phyloP scores from a whole-genome alignment of 192 early-diverging fungal species.

The Coemansia guatemalensis region DNA sequence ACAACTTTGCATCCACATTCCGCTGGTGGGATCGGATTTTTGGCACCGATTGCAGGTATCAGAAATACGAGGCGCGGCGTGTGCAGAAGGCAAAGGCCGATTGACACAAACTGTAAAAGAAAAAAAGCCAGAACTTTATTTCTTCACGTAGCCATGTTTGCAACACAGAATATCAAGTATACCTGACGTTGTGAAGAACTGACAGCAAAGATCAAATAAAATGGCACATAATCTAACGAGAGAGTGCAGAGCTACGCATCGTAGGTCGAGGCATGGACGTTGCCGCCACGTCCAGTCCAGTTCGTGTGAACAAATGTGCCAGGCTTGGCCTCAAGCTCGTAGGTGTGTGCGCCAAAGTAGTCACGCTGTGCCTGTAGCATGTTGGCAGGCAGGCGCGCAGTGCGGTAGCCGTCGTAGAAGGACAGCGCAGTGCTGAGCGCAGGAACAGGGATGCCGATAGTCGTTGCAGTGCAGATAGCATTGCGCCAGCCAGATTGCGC shows the following conservation, averaged over 20 bases:
- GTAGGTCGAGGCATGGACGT: slow-evolving; percentile 70
- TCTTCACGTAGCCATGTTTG: background rate
- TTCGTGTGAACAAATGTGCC: slow-evolving; percentile 89
- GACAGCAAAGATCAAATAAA: background rate
- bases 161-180: background rate
- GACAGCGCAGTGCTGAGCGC: slow-evolving; percentile 86
- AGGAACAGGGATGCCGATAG: slow-evolving; percentile 89
- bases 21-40: slow-evolving; percentile 87
- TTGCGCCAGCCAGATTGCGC: slow-evolving; percentile 86
- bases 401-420: slow-evolving; percentile 98
- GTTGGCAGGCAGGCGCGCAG: slow-evolving; percentile 88
- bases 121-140: background rate
- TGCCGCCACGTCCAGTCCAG: slow-evolving; percentile 96
- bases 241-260: slow-evolving; percentile 54
- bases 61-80: slow-evolving; percentile 50
- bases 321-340: slow-evolving; percentile 76
- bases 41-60: slow-evolving; percentile 79
- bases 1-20: slow-evolving; percentile 75
- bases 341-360: slow-evolving; percentile 99
- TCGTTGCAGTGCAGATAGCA: slow-evolving; percentile 76
- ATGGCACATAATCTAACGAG: background rate
- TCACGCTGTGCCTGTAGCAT: slow-evolving; percentile 97
- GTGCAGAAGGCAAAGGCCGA: slow-evolving; percentile 24
- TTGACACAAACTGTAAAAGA: slow-evolving; percentile 5
- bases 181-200: background rate